Percentiles rank a stretch among this genome's conserved stretches.
phyloP scores from a whole-genome alignment of 257 asterid species.

The Capsicum rhomboideum region DNA sequence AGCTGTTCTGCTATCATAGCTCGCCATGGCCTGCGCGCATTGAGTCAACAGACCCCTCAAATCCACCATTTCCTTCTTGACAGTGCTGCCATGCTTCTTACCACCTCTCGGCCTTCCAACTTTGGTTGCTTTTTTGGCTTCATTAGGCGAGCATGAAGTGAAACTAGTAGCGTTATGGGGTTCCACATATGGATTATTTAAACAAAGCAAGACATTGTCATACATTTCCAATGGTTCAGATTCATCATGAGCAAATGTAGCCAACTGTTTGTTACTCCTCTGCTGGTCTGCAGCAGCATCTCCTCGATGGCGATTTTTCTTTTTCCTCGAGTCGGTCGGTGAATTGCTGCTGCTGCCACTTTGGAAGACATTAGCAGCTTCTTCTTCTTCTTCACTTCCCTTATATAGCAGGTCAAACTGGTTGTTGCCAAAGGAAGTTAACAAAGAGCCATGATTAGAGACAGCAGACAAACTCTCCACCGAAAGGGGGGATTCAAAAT shows the following conservation, averaged over 20 bases:
- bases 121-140: conserved; percentile 11
- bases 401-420: too few relatives aligned
- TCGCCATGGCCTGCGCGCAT: conserved; percentile 36
- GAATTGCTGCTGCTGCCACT: not conserved
- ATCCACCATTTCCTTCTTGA: conserved; percentile 26
- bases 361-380: not conserved
- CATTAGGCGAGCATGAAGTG: not conserved
- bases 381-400: not conserved
- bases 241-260: conserved; percentile 19
- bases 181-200: conserved; percentile 2
- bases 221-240: conserved; percentile 21
- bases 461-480: not conserved
- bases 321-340: not conserved
- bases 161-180: not conserved
- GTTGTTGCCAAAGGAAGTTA: not conserved
- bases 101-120: conserved; percentile 19
- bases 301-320: conserved; percentile 14
- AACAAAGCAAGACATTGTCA: conserved; percentile 27
- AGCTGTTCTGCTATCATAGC: conserved; percentile 21
- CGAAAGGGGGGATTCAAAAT: conserved; percentile 1
- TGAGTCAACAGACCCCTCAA: conserved; percentile 25
- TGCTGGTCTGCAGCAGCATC: conserved; percentile 4
- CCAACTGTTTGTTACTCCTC: conserved; percentile 25
- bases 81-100: conserved; percentile 12
- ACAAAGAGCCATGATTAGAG: not conserved